Conservation (phyloP, 2,329 filamentous ascomycete species). For the Gnomoniopsis smithogilvyi region DNA sequence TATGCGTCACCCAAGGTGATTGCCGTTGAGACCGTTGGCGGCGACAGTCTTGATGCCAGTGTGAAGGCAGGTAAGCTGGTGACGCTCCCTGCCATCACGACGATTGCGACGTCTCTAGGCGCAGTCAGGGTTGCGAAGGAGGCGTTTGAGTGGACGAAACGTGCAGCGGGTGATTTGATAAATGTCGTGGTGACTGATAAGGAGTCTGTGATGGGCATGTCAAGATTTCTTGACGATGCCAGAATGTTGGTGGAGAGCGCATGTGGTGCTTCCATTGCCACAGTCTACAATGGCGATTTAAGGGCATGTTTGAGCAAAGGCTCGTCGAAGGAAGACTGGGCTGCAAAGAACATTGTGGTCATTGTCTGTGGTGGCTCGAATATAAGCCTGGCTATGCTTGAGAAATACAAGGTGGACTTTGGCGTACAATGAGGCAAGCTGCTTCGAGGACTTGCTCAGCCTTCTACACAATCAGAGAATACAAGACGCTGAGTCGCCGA, state of each 20-base stretch:
- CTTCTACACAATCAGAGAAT: neutral
- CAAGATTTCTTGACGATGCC: conserved; percentile 78
- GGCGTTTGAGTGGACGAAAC: conserved; percentile 56
- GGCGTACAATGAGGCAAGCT: conserved; percentile 23
- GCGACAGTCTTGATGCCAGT: conserved; percentile 60
- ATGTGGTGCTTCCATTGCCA: conserved; percentile 76
- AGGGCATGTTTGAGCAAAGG: conserved; percentile 55
- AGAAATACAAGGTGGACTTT: conserved; percentile 52
- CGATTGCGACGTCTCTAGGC: conserved; percentile 68
- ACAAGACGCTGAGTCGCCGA: neutral
- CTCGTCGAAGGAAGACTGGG: conserved; percentile 54
- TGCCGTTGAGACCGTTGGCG: conserved; percentile 71
- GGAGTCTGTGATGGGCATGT: conserved; percentile 75
- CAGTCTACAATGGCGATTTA: conserved; percentile 62
- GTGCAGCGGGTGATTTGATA: conserved; percentile 38
- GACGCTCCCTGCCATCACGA: conserved; percentile 67
- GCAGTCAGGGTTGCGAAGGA: conserved; percentile 60
- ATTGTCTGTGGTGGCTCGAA: conserved; percentile 79
- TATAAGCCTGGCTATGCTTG: conserved; percentile 59
- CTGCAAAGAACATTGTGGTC: conserved; percentile 71
- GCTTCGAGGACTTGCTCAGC: neutral
- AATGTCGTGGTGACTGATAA: conserved; percentile 67
- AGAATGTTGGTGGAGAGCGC: conserved; percentile 77
- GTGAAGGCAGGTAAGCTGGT: conserved; percentile 52
- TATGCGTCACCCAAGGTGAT: conserved; percentile 45